A percentile compares a stretch with the other conserved stretches of the same genome.
Conservation (phyloP, 495 filamentous ascomycete genomes). For the Chaetomium tenue region DNA sequence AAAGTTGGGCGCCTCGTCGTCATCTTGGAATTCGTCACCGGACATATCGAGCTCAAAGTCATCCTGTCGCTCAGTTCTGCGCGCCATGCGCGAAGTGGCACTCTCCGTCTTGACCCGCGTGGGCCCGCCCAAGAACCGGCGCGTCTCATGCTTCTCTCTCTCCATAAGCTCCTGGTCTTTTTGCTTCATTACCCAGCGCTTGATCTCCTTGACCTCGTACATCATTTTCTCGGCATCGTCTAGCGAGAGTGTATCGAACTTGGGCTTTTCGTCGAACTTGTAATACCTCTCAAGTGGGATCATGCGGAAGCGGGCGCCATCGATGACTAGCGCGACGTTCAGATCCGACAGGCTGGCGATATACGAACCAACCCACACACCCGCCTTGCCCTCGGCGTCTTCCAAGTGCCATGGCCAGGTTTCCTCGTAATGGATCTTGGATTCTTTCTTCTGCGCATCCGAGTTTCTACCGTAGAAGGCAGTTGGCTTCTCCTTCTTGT, state of each 20-base stretch:
- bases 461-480: constrained; percentile 53
- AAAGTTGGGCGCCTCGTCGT: constrained; percentile 80
- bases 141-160: constrained; percentile 50
- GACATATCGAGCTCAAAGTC: constrained; percentile 61
- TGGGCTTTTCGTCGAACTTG: constrained; percentile 78
- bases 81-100: constrained; percentile 49
- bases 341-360: constrained; percentile 78
- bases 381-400: constrained; percentile 83
- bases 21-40: constrained; percentile 55
- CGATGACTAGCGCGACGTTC: constrained; percentile 69
- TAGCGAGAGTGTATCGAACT: constrained; percentile 74
- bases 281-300: constrained; percentile 94
- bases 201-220: constrained; percentile 46
- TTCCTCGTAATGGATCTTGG: constrained; percentile 87
- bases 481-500: constrained; percentile 75
- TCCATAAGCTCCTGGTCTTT: constrained; percentile 55
- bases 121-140: constrained; percentile 43
- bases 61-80: constrained; percentile 53
- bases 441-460: constrained; percentile 73
- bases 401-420: constrained; percentile 94
- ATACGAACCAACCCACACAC: constrained; percentile 88
- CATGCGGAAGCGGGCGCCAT: constrained; percentile 70
- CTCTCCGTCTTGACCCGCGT: constrained; percentile 54
- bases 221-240: constrained; percentile 84
- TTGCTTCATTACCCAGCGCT: constrained; percentile 73